Evolutionary conservation across 2,329 filamentous ascomycete species (phyloP).

Genomic region (Aspergillus fumigatiaffinis): DNA sequence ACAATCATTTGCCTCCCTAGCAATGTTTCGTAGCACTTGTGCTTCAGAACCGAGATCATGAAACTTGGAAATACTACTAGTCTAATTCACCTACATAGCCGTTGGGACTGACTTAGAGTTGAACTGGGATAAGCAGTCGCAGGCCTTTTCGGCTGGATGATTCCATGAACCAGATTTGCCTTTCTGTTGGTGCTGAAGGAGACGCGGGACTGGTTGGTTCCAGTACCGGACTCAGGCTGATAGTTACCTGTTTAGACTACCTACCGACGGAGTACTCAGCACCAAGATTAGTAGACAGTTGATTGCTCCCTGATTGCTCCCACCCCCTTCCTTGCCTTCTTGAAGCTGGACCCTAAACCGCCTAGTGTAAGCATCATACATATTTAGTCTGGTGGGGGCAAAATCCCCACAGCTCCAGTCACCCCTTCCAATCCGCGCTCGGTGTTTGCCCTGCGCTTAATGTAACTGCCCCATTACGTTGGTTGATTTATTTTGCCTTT

Average conservation of each 20-base stretch:
- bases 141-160: background rate
- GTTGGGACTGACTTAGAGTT: too few species aligned
- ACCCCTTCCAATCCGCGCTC: background rate
- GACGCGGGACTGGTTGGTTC: background rate
- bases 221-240: too few species aligned
- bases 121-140: background rate
- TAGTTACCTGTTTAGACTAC: background rate
- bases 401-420: background rate
- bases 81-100: background rate
- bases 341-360: conserved; percentile 16
- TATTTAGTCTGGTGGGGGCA: conserved; percentile 9
- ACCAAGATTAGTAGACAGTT: background rate
- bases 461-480: background rate
- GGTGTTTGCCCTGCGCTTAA: background rate
- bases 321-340: conserved; percentile 11
- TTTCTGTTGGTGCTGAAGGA: background rate
- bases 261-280: background rate
- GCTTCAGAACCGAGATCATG: background rate
- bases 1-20: background rate
- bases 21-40: background rate
- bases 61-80: background rate
- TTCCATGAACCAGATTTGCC: background rate
- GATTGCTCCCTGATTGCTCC: background rate
- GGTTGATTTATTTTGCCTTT: background rate
- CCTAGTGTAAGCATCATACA: conserved; percentile 19